Evolutionary conservation across 1,139 yeast genomes (phyloP).

Genomic region (Debaryomyces nepalensis): DNA sequence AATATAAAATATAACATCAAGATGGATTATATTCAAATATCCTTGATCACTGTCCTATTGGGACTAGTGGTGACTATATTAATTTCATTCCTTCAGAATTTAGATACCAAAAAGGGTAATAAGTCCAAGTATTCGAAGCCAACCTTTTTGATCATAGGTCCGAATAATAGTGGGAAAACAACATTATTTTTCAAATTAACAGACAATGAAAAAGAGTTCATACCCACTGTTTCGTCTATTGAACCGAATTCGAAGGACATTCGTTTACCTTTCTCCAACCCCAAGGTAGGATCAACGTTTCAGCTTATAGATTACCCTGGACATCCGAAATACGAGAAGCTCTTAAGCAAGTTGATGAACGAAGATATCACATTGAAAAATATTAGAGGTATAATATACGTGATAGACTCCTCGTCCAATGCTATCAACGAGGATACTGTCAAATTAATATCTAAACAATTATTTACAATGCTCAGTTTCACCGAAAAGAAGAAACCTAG

Average conservation of each 20-base stretch:
- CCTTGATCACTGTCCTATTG: constrained; percentile 26
- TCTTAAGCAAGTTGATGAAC: constrained; percentile 46
- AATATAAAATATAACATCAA: not conserved
- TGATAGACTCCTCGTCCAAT: constrained; percentile 65
- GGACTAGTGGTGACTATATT: constrained; percentile 31
- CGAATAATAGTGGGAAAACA: constrained; percentile 78
- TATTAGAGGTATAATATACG: constrained; percentile 67
- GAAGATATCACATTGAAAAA: constrained; percentile 50
- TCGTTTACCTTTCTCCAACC: constrained; percentile 40
- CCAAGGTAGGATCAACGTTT: constrained; percentile 37
- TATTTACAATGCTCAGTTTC: constrained; percentile 56
- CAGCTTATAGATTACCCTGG: constrained; percentile 85
- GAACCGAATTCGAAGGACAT: constrained; percentile 41
- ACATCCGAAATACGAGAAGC: constrained; percentile 68
- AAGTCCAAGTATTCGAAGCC: constrained; percentile 41
- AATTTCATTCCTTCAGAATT: constrained; percentile 31
- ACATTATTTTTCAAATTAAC: constrained; percentile 51
- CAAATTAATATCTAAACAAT: constrained; percentile 53
- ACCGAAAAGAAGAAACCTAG: constrained; percentile 62
- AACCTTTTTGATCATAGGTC: constrained; percentile 73
- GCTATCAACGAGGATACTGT: constrained; percentile 42
- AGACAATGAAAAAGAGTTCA: constrained; percentile 17
- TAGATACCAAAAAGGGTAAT: constrained; percentile 17
- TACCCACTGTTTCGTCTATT: constrained; percentile 48
- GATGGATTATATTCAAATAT: constrained; percentile 33